Percentiles rank a stretch among this genome's conserved stretches.
Evolutionary conservation across 1,139 yeast genomes (phyloP).

Genomic region (Zhuliangozyma blackwelliae): DNA sequence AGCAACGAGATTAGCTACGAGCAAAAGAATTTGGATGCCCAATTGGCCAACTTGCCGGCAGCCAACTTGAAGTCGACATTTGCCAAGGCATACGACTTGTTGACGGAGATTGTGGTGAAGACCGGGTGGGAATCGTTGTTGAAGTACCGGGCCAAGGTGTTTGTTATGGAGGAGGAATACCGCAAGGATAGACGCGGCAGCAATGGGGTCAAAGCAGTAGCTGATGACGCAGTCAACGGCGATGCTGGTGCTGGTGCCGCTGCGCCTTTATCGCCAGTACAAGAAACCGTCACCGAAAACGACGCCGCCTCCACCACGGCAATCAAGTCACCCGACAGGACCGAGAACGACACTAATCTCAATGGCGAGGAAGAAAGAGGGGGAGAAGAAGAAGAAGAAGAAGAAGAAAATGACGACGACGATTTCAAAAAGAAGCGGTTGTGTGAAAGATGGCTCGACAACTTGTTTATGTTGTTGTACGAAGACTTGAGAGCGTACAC

Average conservation of each 20-base stretch:
- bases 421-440: conserved; percentile 70
- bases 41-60: conserved; percentile 69
- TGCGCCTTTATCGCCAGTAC: neutral
- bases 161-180: conserved; percentile 95
- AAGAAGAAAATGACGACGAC: conserved; percentile 47
- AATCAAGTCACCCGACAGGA: conserved; percentile 32
- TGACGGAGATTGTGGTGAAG: conserved; percentile 65
- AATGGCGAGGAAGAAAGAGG: conserved; percentile 81
- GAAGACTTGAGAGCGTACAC: conserved; percentile 85
- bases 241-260: conserved; percentile 1
- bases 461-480: conserved; percentile 77
- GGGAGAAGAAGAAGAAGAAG: conserved; percentile 91
- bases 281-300: conserved; percentile 9
- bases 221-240: conserved; percentile 13
- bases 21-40: conserved; percentile 60
- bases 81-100: conserved; percentile 70
- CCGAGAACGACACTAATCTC: conserved; percentile 39
- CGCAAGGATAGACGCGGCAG: conserved; percentile 38
- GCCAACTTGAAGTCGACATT: conserved; percentile 75
- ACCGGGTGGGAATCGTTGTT: conserved; percentile 91
- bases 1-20: conserved; percentile 49
- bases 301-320: conserved; percentile 36
- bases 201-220: conserved; percentile 10
- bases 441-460: conserved; percentile 94
- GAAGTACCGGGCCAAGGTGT: conserved; percentile 73